Conservation (phyloP, 1,139 yeast genomes). For the Pneumocystis wakefieldiae region DNA sequence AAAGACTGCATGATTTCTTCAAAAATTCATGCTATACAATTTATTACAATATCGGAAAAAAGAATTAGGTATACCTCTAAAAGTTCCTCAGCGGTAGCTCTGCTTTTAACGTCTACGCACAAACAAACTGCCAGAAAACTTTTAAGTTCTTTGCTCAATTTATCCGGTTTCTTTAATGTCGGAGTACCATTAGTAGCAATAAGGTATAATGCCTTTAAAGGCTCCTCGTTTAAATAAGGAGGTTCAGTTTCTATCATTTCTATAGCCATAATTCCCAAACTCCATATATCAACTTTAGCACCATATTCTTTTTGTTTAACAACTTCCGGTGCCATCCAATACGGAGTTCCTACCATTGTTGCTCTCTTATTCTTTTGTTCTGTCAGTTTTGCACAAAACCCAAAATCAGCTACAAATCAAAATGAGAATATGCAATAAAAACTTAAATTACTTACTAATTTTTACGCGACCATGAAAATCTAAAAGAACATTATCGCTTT, state of each 20-base stretch:
- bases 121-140: conserved; percentile 79
- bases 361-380: conserved; percentile 88
- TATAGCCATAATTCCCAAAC: conserved; percentile 92
- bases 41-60: background rate
- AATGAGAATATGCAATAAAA: background rate
- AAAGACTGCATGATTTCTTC: conserved; percentile 52
- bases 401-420: conserved; percentile 50
- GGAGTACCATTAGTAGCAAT: conserved; percentile 98
- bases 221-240: conserved; percentile 87
- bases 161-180: conserved; percentile 74
- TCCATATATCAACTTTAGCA: conserved; percentile 96
- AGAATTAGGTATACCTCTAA: conserved; percentile 27
- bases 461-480: conserved; percentile 82
- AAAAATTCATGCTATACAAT: conserved; percentile 48
- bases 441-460: conserved; percentile 30
- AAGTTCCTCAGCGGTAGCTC: conserved; percentile 83
- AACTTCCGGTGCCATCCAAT: conserved; percentile 99
- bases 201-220: conserved; percentile 69
- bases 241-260: conserved; percentile 99
- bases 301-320: conserved; percentile 93
- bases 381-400: conserved; percentile 91
- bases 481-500: conserved; percentile 80
- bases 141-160: conserved; percentile 62
- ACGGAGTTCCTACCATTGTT: conserved; percentile 98
- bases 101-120: conserved; percentile 83